Evolutionary conservation across 805 yeast species (phyloP).

Genomic region (Kodamaea leandrae): DNA sequence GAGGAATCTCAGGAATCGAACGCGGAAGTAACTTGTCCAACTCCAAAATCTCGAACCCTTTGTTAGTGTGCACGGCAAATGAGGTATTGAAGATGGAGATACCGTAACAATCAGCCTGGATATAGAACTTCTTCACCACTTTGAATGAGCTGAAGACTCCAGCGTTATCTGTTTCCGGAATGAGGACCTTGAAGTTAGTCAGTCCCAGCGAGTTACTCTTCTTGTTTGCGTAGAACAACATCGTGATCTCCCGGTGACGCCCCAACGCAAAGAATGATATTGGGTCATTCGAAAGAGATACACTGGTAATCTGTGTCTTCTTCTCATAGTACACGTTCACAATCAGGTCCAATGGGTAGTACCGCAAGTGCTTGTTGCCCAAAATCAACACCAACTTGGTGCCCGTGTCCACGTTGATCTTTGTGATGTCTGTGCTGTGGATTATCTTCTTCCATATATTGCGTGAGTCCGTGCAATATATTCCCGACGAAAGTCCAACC

Average conservation of each 20-base stretch:
- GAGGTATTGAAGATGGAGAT: conserved; percentile 63
- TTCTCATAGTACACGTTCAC: conserved; percentile 54
- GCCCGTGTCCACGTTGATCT: conserved; percentile 58
- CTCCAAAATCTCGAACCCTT: conserved; percentile 65
- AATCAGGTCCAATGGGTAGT: conserved; percentile 62
- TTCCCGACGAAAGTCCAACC: conserved; percentile 63
- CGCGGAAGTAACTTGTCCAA: conserved; percentile 56
- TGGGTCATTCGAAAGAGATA: conserved; percentile 47
- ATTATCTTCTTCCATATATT: conserved; percentile 60
- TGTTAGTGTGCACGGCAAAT: conserved; percentile 62
- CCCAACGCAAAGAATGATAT: conserved; percentile 65
- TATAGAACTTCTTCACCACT: conserved; percentile 44
- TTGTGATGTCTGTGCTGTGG: conserved; percentile 50
- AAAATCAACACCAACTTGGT: conserved; percentile 56
- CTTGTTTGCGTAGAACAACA: conserved; percentile 56
- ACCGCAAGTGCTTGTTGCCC: conserved; percentile 56
- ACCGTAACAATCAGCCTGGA: conserved; percentile 56
- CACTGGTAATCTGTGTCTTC: conserved; percentile 42
- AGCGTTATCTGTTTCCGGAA: conserved; percentile 55
- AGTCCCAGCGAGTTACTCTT: conserved; percentile 43
- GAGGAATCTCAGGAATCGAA: conserved; percentile 53
- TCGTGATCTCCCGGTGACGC: conserved; percentile 57
- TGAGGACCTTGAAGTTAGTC: conserved; percentile 55
- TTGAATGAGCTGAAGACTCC: conserved; percentile 41
- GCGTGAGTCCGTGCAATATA: conserved; percentile 50